These are phyloP conservation scores for Ganoderma boninense DNA, from an alignment of 1,284 basidiomycete genomes.

Conservation along the genomic window DNA sequence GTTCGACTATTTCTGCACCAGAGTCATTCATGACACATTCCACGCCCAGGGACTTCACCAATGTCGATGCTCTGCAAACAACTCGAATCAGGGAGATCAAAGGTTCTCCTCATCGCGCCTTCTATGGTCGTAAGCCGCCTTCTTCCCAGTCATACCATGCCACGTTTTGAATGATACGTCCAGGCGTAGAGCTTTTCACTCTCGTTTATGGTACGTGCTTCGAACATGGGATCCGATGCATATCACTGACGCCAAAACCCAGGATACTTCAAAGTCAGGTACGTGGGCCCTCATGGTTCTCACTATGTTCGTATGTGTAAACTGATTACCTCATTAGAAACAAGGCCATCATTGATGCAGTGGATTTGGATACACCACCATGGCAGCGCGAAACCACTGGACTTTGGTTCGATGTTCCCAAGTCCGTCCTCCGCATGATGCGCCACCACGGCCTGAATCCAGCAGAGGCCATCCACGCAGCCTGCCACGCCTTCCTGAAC, in stretches of 20 bases:
- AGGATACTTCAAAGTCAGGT: slow-evolving; percentile 66
- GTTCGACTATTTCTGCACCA: slow-evolving; percentile 6
- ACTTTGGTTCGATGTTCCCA: slow-evolving; percentile 88
- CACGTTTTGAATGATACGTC: not conserved
- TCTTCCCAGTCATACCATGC: not conserved
- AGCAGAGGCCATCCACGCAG: slow-evolving; percentile 86
- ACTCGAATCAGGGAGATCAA: slow-evolving; percentile 79
- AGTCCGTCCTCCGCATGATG: slow-evolving; percentile 60
- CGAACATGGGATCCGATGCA: slow-evolving; percentile 35
- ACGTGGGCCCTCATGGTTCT: slow-evolving; percentile 16
- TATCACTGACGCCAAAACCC: not conserved
- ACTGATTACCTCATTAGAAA: slow-evolving; percentile 48
- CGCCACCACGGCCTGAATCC: slow-evolving; percentile 65
- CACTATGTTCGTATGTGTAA: not conserved
- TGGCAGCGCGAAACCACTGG: slow-evolving; percentile 83
- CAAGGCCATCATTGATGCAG: slow-evolving; percentile 76
- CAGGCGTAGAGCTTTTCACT: slow-evolving; percentile 75
- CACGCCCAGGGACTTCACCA: slow-evolving; percentile 71
- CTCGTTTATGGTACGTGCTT: slow-evolving; percentile 75
- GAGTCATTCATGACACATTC: slow-evolving; percentile 9
- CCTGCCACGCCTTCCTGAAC: slow-evolving; percentile 86
- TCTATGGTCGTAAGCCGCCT: slow-evolving; percentile 72
- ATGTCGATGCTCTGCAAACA: slow-evolving; percentile 83
- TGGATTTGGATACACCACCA: slow-evolving; percentile 83
- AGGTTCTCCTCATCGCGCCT: slow-evolving; percentile 64